Percentiles rank a stretch among this genome's conserved stretches.
Evolutionary conservation across 2,329 filamentous ascomycete species (phyloP).

Genomic region (Ophiostoma montium): DNA sequence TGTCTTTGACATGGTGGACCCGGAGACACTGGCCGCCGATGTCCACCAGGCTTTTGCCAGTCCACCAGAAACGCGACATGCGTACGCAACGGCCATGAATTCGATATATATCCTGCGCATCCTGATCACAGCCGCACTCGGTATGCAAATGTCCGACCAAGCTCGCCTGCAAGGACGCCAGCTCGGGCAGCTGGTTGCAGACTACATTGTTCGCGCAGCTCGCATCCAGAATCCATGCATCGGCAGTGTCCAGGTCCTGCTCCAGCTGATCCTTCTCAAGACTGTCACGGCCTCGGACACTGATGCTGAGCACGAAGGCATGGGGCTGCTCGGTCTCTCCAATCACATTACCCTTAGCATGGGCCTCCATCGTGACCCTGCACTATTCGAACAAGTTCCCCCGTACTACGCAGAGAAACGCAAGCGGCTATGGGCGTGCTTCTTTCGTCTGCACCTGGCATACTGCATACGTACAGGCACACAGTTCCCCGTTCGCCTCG

Average conservation of each 20-base stretch:
- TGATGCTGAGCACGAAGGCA: conserved; percentile 1
- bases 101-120: conserved; percentile 4
- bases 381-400: conserved; percentile 7
- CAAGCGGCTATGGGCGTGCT: conserved; percentile 14
- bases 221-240: conserved; percentile 4
- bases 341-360: conserved; percentile 12
- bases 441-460: conserved; percentile 12
- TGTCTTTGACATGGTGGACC: conserved; percentile 3
- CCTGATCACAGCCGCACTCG: background rate
- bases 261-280: conserved; percentile 4
- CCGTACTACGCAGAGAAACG: conserved; percentile 13
- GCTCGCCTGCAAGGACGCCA: conserved; percentile 8
- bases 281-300: conserved; percentile 5
- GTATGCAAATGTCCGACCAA: conserved; percentile 6
- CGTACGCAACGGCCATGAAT: background rate
- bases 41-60: conserved; percentile 2
- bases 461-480: conserved; percentile 14
- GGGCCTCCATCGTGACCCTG: conserved; percentile 15
- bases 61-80: background rate
- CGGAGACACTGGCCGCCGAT: background rate
- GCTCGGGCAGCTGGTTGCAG: conserved; percentile 1
- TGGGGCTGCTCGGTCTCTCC: background rate
- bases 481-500: conserved; percentile 10
- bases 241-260: conserved; percentile 3
- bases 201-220: background rate